Base-by-base conservation (phyloP, 139 green algal species). In the Picochlorum sp. region DNA sequence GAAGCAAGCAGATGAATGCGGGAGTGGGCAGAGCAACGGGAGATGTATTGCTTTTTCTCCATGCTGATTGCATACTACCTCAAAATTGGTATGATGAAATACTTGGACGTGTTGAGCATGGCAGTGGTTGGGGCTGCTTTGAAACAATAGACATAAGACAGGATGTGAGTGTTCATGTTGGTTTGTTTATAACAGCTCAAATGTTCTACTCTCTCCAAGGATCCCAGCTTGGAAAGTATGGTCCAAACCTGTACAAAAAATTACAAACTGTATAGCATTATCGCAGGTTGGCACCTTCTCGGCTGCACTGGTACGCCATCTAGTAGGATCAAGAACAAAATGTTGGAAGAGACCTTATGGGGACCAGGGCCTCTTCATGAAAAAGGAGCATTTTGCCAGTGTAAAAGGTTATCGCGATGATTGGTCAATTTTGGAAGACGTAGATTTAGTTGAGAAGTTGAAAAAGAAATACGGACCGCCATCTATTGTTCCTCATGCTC, bases 351-450 rank as follows among this genome's bases (percentile, higher is more conserved):
- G 53, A 39, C 80, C 80, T 13, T 89, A 87, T 52, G 82, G 82
- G 18, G 82, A 89, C 60, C 82, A 89, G 31, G 80, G 66, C 10
- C 25, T 87, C 5, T 87, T 87, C 41, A 61, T 84, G 8, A 49
- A 60, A 7, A 35, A 47, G 0, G 31, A 32, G 7, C 65, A 40
- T 33, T 82, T 61, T 31, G 62, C 36, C 44, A 36, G 26, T 12
- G 22, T 58, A 40, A 16, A 49, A 18, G 65, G 71, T 13, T 61
- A 80, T 30, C 82, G 81, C 43, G 30, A 47, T 5, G 64, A 84
- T 0, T 77, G 69, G 74, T 73, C 71, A 2, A 36, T 90, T 5
- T 43, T 90, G 35, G 83, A 90, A 51, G 83, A 89, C 31, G 40
- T 80, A 7, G 83, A 83, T 10, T 40, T 91, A 44, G 81, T 87